Evolutionary conservation across 1,139 yeast genomes (phyloP).

Genomic region (Meyerozyma carpophila): DNA sequence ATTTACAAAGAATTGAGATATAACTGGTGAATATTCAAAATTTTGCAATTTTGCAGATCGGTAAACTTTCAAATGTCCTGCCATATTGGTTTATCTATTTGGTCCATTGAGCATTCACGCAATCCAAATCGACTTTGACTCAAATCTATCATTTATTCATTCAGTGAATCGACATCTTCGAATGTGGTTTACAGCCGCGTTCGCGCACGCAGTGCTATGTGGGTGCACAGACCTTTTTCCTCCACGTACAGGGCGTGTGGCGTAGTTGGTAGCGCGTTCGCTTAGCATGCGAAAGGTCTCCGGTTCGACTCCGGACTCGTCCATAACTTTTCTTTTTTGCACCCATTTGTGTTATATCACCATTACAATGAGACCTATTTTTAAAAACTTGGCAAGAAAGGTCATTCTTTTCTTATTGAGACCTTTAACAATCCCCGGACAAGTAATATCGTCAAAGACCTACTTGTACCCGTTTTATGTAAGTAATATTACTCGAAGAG

Average conservation of each 20-base stretch:
- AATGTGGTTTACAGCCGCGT: too few relatives aligned
- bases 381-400: neutral
- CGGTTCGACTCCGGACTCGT: constrained; percentile 91
- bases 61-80: too few relatives aligned
- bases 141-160: too few relatives aligned
- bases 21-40: too few relatives aligned
- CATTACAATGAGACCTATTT: neutral
- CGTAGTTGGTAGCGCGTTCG: constrained; percentile 92
- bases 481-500: constrained; percentile 7
- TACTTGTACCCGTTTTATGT: constrained; percentile 24
- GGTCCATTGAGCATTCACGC: too few relatives aligned
- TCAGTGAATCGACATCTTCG: too few relatives aligned
- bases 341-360: neutral
- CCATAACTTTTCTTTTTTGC: constrained; percentile 34
- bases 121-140: too few relatives aligned
- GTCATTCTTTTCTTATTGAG: constrained; percentile 1
- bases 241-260: constrained; percentile 62
- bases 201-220: too few relatives aligned
- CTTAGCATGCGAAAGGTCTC: constrained; percentile 89
- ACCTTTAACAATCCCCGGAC: constrained; percentile 9
- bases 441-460: constrained; percentile 16
- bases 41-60: too few relatives aligned
- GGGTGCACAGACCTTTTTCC: neutral
- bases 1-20: too few relatives aligned
- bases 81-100: too few relatives aligned